Evolutionary conservation across 2,329 filamentous ascomycete genomes (phyloP).

Genomic region (Aureobasidium zeae): DNA sequence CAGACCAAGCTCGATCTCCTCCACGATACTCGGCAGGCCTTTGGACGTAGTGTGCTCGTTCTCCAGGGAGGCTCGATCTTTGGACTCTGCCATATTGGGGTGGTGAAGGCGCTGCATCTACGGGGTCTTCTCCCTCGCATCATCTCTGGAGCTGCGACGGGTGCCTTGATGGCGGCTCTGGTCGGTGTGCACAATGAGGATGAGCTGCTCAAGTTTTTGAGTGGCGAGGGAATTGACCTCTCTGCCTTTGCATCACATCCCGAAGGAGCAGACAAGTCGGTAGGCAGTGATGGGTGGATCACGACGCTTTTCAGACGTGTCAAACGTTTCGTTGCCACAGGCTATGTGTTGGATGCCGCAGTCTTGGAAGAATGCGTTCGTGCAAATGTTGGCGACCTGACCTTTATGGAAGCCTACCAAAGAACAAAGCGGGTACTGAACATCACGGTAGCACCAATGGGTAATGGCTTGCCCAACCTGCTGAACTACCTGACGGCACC

Average conservation of each 20-base stretch:
- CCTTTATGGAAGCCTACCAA: conserved; percentile 85
- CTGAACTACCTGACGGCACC: conserved; percentile 90
- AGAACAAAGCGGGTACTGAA: conserved; percentile 81
- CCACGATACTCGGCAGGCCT: conserved; percentile 78
- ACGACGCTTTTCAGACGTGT: conserved; percentile 57
- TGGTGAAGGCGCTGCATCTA: conserved; percentile 77
- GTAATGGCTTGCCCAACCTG: conserved; percentile 69
- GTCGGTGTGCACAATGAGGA: conserved; percentile 82
- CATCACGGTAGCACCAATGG: conserved; percentile 72
- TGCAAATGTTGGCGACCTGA: conserved; percentile 77
- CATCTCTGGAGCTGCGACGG: conserved; percentile 83
- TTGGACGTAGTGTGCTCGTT: conserved; percentile 76
- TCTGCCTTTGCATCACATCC: conserved; percentile 57
- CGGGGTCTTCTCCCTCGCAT: conserved; percentile 77
- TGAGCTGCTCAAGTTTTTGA: conserved; percentile 67
- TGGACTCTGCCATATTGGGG: conserved; percentile 79
- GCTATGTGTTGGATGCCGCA: conserved; percentile 73
- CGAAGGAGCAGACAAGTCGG: conserved; percentile 19
- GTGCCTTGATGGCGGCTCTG: conserved; percentile 78
- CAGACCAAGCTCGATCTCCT: conserved; percentile 78
- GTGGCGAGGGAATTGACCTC: conserved; percentile 72
- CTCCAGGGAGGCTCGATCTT: conserved; percentile 88
- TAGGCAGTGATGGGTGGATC: conserved; percentile 31
- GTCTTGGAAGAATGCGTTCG: conserved; percentile 77
- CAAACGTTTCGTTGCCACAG: conserved; percentile 60